These are phyloP conservation scores for Pueraria montana DNA, from an alignment of 306 rosid species.

Conservation along the genomic window DNA sequence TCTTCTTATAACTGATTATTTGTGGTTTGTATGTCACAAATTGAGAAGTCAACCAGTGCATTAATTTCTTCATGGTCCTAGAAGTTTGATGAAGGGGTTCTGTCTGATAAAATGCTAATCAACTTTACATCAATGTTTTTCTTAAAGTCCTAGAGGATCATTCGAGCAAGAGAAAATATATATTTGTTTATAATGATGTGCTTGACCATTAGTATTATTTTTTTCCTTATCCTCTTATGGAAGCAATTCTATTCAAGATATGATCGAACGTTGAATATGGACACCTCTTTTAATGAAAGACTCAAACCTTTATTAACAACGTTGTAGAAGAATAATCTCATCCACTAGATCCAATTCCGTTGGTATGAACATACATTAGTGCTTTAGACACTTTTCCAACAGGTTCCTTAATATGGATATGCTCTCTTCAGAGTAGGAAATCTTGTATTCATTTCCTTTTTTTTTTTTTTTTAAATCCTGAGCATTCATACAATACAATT, in stretches of 20 bases:
- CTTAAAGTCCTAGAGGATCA: background rate
- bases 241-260: too few relatives aligned
- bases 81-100: conserved; percentile 9
- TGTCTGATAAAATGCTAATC: background rate
- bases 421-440: background rate
- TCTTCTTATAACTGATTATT: background rate
- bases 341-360: too few relatives aligned
- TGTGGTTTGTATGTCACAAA: background rate
- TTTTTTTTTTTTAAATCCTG: background rate
- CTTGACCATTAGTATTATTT: background rate
- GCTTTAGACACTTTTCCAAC: background rate
- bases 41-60: conserved; percentile 17
- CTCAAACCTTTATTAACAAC: too few relatives aligned
- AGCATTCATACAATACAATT: too few relatives aligned
- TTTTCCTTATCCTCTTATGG: too few relatives aligned
- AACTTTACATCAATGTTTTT: conserved; percentile 6
- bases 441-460: background rate
- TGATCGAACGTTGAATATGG: too few relatives aligned
- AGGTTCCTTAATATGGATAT: conserved; percentile 11
- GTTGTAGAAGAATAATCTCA: too few relatives aligned
- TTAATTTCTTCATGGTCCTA: background rate
- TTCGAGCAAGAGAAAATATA: background rate
- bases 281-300: too few relatives aligned
- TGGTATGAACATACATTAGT: too few relatives aligned
- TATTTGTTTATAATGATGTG: background rate